Conservation (phyloP, 2,329 filamentous ascomycete species). For the Fusarium protoensiforme region DNA sequence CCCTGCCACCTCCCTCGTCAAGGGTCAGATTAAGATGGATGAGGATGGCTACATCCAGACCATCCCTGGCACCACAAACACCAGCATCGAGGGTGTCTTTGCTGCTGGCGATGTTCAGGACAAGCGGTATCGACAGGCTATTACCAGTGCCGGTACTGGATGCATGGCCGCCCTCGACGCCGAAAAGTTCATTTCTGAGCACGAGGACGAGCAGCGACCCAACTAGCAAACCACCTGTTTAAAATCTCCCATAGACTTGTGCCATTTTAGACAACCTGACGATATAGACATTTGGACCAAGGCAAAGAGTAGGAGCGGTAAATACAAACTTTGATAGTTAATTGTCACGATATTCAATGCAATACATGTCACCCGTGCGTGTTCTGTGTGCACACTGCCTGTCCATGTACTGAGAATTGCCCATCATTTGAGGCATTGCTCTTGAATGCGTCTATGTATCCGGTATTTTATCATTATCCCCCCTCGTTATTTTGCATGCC, state of each 20-base stretch:
- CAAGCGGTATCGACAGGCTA: constrained; percentile 97
- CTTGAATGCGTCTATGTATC: not conserved
- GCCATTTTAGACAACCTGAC: constrained; percentile 24
- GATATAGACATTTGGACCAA: constrained; percentile 30
- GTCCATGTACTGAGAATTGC: not conserved
- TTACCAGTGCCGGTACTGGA: constrained; percentile 94
- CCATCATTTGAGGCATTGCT: not conserved
- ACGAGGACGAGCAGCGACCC: constrained; percentile 57
- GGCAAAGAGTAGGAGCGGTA: constrained; percentile 25
- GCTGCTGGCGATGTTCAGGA: constrained; percentile 98
- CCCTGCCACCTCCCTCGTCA: constrained; percentile 89
- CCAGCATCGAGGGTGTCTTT: constrained; percentile 91
- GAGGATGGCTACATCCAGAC: constrained; percentile 92
- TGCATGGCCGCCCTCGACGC: constrained; percentile 97
- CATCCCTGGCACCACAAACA: constrained; percentile 86
- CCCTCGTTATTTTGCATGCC: not conserved
- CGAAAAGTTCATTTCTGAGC: constrained; percentile 89
- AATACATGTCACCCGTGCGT: not conserved
- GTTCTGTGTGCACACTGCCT: not conserved
- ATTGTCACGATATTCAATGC: not conserved
- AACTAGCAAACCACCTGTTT: constrained; percentile 22
- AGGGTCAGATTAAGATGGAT: constrained; percentile 89
- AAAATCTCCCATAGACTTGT: constrained; percentile 37
- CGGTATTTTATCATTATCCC: constrained; percentile 20
- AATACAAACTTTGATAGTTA: not conserved